Base-by-base conservation (phyloP, 176 grass and related monocot genomes). In the Phoenix dactylifera region DNA sequence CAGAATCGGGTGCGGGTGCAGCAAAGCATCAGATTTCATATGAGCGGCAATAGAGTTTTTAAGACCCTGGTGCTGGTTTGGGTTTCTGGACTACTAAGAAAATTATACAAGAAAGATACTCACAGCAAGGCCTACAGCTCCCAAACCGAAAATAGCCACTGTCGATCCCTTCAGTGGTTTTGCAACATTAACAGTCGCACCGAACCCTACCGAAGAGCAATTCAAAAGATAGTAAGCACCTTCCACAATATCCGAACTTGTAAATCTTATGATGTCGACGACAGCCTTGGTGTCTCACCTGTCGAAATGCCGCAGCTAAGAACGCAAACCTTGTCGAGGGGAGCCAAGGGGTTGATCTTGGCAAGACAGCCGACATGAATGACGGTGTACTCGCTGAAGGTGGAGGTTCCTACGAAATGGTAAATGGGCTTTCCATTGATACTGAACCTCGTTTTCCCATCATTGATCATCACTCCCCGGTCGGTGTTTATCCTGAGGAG, bases 311-410 rank as follows among this genome's bases (percentile, higher is more conserved):
- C 89, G 29, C 79, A 89, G 54, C 89, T 95, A 2, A 95, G 82
- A 10, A 95, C 25, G 22, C 89, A 95, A 1, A 95, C 89, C 75
- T 95, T 95, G 64, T 95, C 89, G 0, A 95, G 85, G 7, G 89
- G 85, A 0, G 85, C 85, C 69, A 72, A 26, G 0, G 82, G 79
- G 76, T 95, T 95, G 52, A 89, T 83, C 72, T 95, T 89, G 0
- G 85, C 89, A 0, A 95, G 63, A 19, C 89, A 95, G 0, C 85
- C 89, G 0, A 85, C 79, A 70, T 95, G 89, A 60, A 89, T 74
- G 24, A 95, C 89, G 0, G 89, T 95, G 82, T 83, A 95, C 82
- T 95, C 82, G 22, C 85, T 95, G 58, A 95, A 95, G 3, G 89
- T 95, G 69, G 89, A 89, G 0, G 85, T 89, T 0, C 85, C 89